Evolutionary conservation across 2,329 filamentous ascomycete genomes (phyloP), one percentile per base, ranked within the genome.

Genomic region (Aspergillus alliaceus): DNA sequence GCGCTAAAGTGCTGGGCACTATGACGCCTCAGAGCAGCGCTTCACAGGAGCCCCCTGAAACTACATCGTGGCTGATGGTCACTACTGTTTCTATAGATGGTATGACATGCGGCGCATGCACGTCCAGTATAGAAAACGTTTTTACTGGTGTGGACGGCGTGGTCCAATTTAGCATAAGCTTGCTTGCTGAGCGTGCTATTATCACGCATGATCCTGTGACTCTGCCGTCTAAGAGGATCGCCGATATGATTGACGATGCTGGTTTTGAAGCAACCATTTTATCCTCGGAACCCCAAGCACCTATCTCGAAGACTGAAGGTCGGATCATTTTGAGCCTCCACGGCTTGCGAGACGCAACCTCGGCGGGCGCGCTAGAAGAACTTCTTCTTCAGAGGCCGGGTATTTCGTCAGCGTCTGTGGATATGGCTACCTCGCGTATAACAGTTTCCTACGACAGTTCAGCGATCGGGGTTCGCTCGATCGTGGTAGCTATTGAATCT

Each of bases 81-180:
- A 97, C 93, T 0, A 98, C 93, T 0, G 83, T 99, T 18, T 87
- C 90, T 4, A 90, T 99, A 54, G 91, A 95, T 64, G 95, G 95
- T 51, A 99, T 99, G 95, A 99, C 95, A 1, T 98, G 95, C 71
- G 93, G 93, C 22, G 91, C 95, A 40, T 99, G 95, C 75, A 98
- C 95, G 0, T 93, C 93, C 1, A 92, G 93, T 6, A 87, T 98
- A 1, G 90, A 97, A 69, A 83, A 85, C 51, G 91, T 90, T 3
- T 95, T 99, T 75, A 85, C 86, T 64, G 85, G 84, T 61, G 76
- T 93, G 2, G 86, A 90, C 9, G 95, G 95, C 22, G 75, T 98
- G 15, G 71, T 91, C 55, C 90, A 92, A 63, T 96, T 98, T 80
- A 96, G 96, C 70, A 96, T 99, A 73, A 96, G 91, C 75, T 79